Evolutionary conservation across 1,284 basidiomycete genomes (phyloP), one percentile per base, ranked within the genome.

Genomic region (Waitea zeae): DNA sequence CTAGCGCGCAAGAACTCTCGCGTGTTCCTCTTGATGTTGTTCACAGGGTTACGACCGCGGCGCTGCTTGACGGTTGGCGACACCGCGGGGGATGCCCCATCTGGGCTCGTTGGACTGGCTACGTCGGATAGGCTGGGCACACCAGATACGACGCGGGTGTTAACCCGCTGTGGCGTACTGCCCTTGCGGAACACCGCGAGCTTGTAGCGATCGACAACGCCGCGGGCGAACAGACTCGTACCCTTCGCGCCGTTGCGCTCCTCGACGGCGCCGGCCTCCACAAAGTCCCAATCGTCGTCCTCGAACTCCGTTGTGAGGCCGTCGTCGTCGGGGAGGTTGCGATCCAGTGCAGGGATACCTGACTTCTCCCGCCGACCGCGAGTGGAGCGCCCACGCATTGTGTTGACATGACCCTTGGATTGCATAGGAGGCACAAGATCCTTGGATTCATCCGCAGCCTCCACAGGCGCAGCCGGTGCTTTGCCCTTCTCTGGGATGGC

Each of bases 281-380:
- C 66, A 40, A 88, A 71, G 62, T 87, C 84, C 84, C 83, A 88
- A 40, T 87, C 83, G 34, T 82, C 79, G 36, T 82, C 79, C 35
- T 76, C 74, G 17, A 75, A 70, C 33, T 50, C 49, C 14, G 50
- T 64, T 26, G 72, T 70, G 38, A 69, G 71, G 36, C 75, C 71
- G 38, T 55, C 57, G 35, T 53, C 60, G 48, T 71, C 68, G 12
- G 67, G 64, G 12, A 81, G 53, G 46, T 72, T 67, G 33, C 69
- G 66, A 48, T 86, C 81, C 49, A 84, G 53, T 2, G 79, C 80
- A 13, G 69, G 61, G 33, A 86, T 67, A 38, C 80, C 82, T 20
- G 81, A 84, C 46, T 79, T 80, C 53, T 84, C 80, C 39, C 71
- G 64, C 15, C 76, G 61, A 33, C 48, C 48, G 32, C 61, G 54